These are phyloP conservation scores for Arachnomyces sp. DNA, from an alignment of 2,329 filamentous ascomycete genomes.

Conservation along the genomic window DNA sequence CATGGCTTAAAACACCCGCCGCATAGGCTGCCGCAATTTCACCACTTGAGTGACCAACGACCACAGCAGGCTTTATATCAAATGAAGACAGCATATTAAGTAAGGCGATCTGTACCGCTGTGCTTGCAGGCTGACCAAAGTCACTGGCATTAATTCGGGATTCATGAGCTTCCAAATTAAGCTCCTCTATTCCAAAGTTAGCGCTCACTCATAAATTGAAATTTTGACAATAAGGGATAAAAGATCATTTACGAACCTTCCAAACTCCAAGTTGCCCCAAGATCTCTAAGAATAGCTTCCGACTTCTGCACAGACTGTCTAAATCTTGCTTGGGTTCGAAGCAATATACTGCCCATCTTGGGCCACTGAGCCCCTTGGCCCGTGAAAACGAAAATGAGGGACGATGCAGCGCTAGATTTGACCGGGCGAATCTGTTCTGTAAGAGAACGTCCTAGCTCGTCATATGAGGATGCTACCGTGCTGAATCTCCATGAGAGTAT, in stretches of 20 bases:
- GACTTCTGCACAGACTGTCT: background rate
- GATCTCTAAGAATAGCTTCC: background rate
- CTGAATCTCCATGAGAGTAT: background rate
- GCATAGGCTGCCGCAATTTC: slow-evolving; percentile 22
- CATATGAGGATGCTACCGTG: background rate
- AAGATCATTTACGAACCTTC: too few relatives aligned
- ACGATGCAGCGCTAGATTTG: too few relatives aligned
- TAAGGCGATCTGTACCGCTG: slow-evolving; percentile 18
- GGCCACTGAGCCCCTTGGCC: slow-evolving; percentile 3
- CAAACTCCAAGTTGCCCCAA: too few relatives aligned
- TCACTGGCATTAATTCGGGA: slow-evolving; percentile 12
- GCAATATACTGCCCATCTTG: background rate
- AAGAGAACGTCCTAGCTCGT: background rate
- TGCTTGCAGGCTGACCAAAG: slow-evolving; percentile 18
- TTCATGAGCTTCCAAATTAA: slow-evolving; percentile 1
- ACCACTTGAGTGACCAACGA: slow-evolving; percentile 20
- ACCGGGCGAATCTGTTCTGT: background rate
- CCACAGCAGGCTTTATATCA: slow-evolving; percentile 9
- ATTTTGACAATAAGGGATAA: too few relatives aligned
- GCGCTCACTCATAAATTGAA: too few relatives aligned
- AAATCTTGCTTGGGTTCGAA: background rate
- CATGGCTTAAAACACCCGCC: slow-evolving; percentile 10
- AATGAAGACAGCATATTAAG: slow-evolving; percentile 14
- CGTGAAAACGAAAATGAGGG: background rate
- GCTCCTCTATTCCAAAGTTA: too few relatives aligned